phyloP scores from a whole-genome alignment of 2,329 filamentous ascomycete genomes.

The Scedosporium apiospermum region DNA sequence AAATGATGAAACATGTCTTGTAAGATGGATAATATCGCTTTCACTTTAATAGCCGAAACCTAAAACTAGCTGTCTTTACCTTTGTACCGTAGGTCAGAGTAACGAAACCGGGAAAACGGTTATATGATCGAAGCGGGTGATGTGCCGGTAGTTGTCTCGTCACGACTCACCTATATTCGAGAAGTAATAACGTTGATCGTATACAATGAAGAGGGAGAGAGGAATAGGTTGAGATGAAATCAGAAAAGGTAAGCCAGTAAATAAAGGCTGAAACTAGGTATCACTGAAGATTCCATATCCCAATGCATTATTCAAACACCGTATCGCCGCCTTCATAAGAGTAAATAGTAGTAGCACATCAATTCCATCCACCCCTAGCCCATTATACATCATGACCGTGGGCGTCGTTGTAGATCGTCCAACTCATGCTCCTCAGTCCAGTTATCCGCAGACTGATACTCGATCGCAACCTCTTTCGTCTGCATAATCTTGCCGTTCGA shows the following conservation, averaged over 20 bases:
- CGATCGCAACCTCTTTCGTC: conserved; percentile 12
- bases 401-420: background rate
- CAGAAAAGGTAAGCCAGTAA: background rate
- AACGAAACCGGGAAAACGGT: too few relatives aligned
- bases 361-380: background rate
- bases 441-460: conserved; percentile 9
- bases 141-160: background rate
- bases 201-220: background rate
- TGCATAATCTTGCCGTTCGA: conserved; percentile 11
- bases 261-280: background rate
- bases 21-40: too few relatives aligned
- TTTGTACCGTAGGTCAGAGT: too few relatives aligned
- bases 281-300: background rate
- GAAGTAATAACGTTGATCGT: background rate
- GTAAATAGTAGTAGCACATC: background rate
- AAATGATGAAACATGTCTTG: too few relatives aligned
- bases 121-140: background rate
- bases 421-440: conserved; percentile 1
- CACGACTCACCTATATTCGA: background rate
- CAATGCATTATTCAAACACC: background rate
- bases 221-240: background rate
- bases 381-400: background rate
- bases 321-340: background rate
- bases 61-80: too few relatives aligned
- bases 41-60: too few relatives aligned